phyloP scores from a whole-genome alignment of 2,329 filamentous ascomycete species.

The Verruconis gallopava region DNA sequence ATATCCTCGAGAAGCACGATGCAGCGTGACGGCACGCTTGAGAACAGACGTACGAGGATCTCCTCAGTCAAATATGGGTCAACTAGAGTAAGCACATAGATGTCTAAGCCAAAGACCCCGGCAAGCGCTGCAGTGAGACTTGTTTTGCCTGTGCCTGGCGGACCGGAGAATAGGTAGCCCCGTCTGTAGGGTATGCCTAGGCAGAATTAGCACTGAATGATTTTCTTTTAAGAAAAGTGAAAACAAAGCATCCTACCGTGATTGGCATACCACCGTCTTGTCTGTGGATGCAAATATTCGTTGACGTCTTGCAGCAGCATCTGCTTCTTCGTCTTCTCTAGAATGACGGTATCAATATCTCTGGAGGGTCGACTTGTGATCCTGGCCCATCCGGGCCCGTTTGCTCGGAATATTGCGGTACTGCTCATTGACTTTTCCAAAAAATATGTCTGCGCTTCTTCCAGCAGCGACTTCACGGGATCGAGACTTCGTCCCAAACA shows the following conservation, averaged over 20 bases:
- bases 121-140: slow-evolving; percentile 38
- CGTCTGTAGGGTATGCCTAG: slow-evolving; percentile 79
- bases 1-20: slow-evolving; percentile 10
- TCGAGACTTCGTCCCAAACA: slow-evolving; percentile 3
- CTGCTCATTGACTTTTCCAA: slow-evolving; percentile 1
- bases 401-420: slow-evolving; percentile 2
- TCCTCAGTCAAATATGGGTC: slow-evolving; percentile 57
- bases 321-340: slow-evolving; percentile 10
- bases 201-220: no score
- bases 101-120: slow-evolving; percentile 33
- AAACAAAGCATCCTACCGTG: no score
- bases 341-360: slow-evolving; percentile 7
- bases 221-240: not conserved
- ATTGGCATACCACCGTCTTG: slow-evolving; percentile 66
- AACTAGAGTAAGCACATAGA: slow-evolving; percentile 32
- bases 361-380: slow-evolving; percentile 4
- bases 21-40: slow-evolving; percentile 51
- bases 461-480: slow-evolving; percentile 6
- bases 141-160: slow-evolving; percentile 69
- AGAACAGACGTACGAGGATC: slow-evolving; percentile 44
- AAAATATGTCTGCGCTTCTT: slow-evolving; percentile 9
- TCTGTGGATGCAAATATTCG: slow-evolving; percentile 46
- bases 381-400: slow-evolving; percentile 6
- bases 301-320: slow-evolving; percentile 9
- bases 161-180: slow-evolving; percentile 75